Conservation (phyloP, 2,329 filamentous ascomycete species). For the Cadophora malorum region DNA sequence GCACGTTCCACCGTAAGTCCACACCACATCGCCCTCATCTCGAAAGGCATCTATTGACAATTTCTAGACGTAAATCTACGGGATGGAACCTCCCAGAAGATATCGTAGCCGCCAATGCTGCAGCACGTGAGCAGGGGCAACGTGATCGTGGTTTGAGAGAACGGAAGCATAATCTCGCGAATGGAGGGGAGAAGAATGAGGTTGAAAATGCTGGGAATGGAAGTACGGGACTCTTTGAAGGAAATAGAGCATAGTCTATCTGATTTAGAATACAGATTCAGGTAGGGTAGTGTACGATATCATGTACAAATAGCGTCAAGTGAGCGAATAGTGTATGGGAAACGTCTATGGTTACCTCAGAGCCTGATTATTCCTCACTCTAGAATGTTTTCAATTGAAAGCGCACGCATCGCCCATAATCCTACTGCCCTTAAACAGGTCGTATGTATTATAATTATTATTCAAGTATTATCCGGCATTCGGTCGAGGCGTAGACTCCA, state of each 20-base stretch:
- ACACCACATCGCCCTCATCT: too few species aligned
- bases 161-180: conserved; percentile 3
- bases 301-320: neutral
- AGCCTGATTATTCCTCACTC: too few species aligned
- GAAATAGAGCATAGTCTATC: too few species aligned
- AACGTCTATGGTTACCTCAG: too few species aligned
- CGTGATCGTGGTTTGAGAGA: conserved; percentile 3
- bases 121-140: neutral
- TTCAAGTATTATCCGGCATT: neutral
- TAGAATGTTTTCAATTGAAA: too few species aligned
- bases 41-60: neutral
- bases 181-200: neutral
- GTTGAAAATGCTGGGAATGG: neutral
- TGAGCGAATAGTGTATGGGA: too few species aligned
- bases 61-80: neutral
- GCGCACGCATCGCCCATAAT: too few species aligned
- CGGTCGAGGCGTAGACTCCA: neutral
- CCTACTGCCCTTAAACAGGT: too few species aligned
- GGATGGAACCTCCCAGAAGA: conserved; percentile 4
- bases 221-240: neutral
- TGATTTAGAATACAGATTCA: too few species aligned
- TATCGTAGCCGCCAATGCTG: conserved; percentile 2
- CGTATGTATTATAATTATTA: too few species aligned
- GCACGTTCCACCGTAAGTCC: conserved; percentile 47
- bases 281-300: neutral